phyloP scores from a whole-genome alignment of 768 basidiomycete species.

The Omphalotus guepiniiformis region DNA sequence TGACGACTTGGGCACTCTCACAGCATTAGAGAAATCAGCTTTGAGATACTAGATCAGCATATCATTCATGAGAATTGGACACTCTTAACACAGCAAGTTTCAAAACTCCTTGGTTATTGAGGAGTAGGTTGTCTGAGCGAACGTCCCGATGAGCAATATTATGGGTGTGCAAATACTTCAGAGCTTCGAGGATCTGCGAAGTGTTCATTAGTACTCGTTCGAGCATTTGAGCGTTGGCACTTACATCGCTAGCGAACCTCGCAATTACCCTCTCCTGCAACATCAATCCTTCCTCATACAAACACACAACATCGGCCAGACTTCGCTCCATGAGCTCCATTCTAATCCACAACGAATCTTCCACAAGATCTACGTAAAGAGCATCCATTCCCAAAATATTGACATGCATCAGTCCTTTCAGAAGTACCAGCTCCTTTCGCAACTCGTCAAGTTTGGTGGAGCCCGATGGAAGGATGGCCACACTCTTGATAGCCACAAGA shows the following conservation, averaged over 20 bases:
- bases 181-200: slow-evolving; percentile 55
- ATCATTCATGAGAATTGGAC: not conserved
- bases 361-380: slow-evolving; percentile 62
- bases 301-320: slow-evolving; percentile 71
- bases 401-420: slow-evolving; percentile 54
- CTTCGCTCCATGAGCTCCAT: slow-evolving; percentile 92
- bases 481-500: slow-evolving; percentile 75
- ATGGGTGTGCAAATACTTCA: slow-evolving; percentile 61
- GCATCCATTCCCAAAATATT: slow-evolving; percentile 66
- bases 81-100: slow-evolving; percentile 58
- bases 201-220: no score
- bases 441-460: slow-evolving; percentile 63
- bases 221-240: slow-evolving; percentile 28
- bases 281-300: slow-evolving; percentile 57
- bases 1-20: slow-evolving; percentile 48
- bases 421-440: slow-evolving; percentile 53
- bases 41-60: not conserved
- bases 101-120: slow-evolving; percentile 64
- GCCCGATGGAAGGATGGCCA: slow-evolving; percentile 54
- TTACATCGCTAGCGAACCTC: slow-evolving; percentile 72
- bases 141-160: slow-evolving; percentile 80
- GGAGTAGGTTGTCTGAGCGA: slow-evolving; percentile 76
- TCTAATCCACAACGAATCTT: slow-evolving; percentile 74
- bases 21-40: slow-evolving; percentile 83
- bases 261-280: slow-evolving; percentile 69